A percentile compares a stretch with the other conserved stretches of the same genome.
phyloP scores from a whole-genome alignment of 148 eudicot species.

The Silene conica region DNA sequence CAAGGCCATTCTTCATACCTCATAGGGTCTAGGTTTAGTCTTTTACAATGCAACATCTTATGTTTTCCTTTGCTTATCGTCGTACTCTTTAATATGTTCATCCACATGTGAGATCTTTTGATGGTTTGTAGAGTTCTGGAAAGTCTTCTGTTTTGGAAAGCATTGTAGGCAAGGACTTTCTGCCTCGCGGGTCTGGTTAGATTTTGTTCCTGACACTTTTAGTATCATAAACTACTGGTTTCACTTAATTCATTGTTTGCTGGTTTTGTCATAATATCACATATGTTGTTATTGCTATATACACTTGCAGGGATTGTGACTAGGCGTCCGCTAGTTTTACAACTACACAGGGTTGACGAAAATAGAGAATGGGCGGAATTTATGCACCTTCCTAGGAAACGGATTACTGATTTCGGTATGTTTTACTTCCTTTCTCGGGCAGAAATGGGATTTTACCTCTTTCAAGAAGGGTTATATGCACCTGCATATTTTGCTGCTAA shows the following conservation, averaged over 20 bases:
- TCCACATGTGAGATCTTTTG: not conserved
- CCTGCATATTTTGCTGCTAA: too few species aligned
- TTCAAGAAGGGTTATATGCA: not conserved
- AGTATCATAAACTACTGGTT: not conserved
- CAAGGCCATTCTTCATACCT: too few species aligned
- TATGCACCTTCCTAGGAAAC: constrained; percentile 80
- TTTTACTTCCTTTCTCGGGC: not conserved
- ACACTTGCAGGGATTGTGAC: constrained; percentile 73
- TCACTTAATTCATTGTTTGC: not conserved
- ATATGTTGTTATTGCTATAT: too few species aligned
- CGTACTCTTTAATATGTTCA: not conserved
- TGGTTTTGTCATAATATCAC: not conserved
- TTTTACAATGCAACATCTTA: too few species aligned
- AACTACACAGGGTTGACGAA: constrained; percentile 79
- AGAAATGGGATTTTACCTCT: not conserved
- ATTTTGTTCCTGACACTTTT: not conserved
- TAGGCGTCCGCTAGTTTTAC: constrained; percentile 90
- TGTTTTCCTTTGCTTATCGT: too few species aligned
- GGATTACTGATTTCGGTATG: constrained; percentile 75
- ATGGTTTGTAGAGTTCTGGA: constrained; percentile 73
- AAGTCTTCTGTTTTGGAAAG: constrained; percentile 97
- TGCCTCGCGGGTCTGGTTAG: constrained; percentile 98
- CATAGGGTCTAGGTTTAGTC: too few species aligned
- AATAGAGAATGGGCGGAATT: constrained; percentile 91
- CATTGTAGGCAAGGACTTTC: constrained; percentile 93